Percentiles rank a stretch among this genome's conserved stretches.
phyloP scores from a whole-genome alignment of 345 rosid species.

The Populus tremula region DNA sequence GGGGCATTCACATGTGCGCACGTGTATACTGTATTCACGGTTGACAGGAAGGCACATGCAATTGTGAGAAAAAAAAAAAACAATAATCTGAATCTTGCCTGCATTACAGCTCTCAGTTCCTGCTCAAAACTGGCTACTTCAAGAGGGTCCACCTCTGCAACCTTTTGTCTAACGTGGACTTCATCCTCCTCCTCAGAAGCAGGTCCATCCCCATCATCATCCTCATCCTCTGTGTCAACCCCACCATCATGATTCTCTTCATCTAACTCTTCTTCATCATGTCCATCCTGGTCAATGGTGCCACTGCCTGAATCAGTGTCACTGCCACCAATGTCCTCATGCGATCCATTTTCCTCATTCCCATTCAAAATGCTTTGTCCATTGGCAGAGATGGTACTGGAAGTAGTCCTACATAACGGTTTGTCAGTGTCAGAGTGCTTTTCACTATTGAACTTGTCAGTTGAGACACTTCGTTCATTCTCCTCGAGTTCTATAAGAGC shows the following conservation, averaged over 20 bases:
- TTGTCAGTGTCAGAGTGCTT: conserved; percentile 65
- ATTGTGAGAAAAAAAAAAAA: conserved; percentile 4
- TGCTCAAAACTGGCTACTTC: conserved; percentile 78
- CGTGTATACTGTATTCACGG: not conserved
- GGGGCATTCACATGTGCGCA: not conserved
- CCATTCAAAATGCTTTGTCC: conserved; percentile 46
- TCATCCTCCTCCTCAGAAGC: conserved; percentile 88
- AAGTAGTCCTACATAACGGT: conserved; percentile 39
- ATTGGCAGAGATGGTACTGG: conserved; percentile 44
- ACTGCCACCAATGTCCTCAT: conserved; percentile 55
- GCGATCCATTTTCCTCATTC: conserved; percentile 64
- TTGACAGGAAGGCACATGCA: not conserved
- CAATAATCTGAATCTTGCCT: conserved; percentile 44
- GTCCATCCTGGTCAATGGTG: conserved; percentile 61
- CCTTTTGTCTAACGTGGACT: conserved; percentile 80
- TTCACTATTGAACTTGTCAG: conserved; percentile 59
- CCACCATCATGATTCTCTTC: conserved; percentile 74
- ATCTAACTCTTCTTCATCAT: conserved; percentile 73
- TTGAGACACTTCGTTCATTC: conserved; percentile 54
- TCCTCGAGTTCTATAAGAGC: conserved; percentile 79
- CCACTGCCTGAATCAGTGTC: conserved; percentile 88
- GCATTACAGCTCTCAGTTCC: conserved; percentile 90
- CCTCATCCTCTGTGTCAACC: conserved; percentile 55
- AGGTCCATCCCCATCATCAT: conserved; percentile 63
- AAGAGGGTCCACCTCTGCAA: conserved; percentile 69